Evolutionary conservation across 805 yeast genomes (phyloP).

Genomic region (Candida vaughaniae): DNA sequence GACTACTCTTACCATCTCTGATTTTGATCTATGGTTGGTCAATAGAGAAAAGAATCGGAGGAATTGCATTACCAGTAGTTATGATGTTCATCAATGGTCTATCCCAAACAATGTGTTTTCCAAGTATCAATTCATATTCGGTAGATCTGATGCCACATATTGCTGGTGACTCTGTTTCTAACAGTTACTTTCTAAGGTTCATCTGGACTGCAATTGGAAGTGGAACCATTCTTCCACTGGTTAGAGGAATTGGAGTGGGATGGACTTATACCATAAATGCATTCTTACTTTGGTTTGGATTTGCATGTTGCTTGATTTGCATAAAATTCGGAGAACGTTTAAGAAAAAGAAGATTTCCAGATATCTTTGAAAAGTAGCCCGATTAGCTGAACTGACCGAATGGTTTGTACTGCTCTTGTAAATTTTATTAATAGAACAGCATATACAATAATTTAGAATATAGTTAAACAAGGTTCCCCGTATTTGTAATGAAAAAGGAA

Average conservation of each 20-base stretch:
- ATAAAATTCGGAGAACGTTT: slow-evolving; percentile 37
- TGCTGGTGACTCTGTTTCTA: slow-evolving; percentile 52
- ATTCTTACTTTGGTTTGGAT: slow-evolving; percentile 36
- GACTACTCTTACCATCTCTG: slow-evolving; percentile 41
- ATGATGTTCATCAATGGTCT: slow-evolving; percentile 46
- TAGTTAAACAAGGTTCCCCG: too few relatives aligned
- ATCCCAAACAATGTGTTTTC: slow-evolving; percentile 50
- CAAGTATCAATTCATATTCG: slow-evolving; percentile 53
- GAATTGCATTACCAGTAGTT: slow-evolving; percentile 51
- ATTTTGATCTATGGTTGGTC: slow-evolving; percentile 54
- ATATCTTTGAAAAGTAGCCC: background rate
- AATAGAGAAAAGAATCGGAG: slow-evolving; percentile 47
- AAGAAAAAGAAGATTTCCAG: slow-evolving; percentile 7
- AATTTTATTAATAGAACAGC: too few relatives aligned
- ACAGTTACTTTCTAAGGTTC: slow-evolving; percentile 48
- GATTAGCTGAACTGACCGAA: too few relatives aligned
- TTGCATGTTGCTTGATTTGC: slow-evolving; percentile 23
- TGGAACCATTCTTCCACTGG: slow-evolving; percentile 43
- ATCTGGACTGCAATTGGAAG: slow-evolving; percentile 49
- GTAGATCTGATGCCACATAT: slow-evolving; percentile 54
- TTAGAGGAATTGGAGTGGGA: slow-evolving; percentile 51
- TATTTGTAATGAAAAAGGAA: too few relatives aligned
- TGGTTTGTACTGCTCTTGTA: too few relatives aligned
- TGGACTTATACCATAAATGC: slow-evolving; percentile 54
- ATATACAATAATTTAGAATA: too few relatives aligned